Conservation (phyloP, 345 rosid genomes). For the Arabidopsis thaliana region DNA sequence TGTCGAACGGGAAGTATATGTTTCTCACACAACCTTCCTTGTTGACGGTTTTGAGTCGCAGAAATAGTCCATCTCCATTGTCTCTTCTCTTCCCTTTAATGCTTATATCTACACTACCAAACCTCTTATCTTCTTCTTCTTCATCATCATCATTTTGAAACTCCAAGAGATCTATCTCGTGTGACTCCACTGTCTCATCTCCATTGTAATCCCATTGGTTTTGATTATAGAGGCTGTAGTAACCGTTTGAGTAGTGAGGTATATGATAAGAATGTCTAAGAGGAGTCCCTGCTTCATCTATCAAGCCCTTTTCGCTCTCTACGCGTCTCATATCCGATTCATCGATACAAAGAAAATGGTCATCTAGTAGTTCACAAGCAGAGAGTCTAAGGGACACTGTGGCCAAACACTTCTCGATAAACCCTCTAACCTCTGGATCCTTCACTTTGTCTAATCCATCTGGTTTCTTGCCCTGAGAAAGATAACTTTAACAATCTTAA, state of each 20-base stretch:
- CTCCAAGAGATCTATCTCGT: slow-evolving; percentile 41
- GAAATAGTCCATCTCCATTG: slow-evolving; percentile 66
- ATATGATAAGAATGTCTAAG: slow-evolving; percentile 55
- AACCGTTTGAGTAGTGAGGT: too few species aligned
- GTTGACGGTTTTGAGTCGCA: slow-evolving; percentile 75
- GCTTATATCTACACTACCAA: slow-evolving; percentile 61
- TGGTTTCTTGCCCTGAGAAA: slow-evolving; percentile 87
- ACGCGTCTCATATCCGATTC: slow-evolving; percentile 52
- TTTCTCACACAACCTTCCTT: slow-evolving; percentile 88
- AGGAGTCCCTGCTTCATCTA: slow-evolving; percentile 48
- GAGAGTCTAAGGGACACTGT: slow-evolving; percentile 83
- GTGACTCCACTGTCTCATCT: slow-evolving; percentile 54
- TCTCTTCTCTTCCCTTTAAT: slow-evolving; percentile 77
- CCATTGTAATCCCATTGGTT: slow-evolving; percentile 31
- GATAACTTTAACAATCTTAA: neutral
- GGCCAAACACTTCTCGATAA: slow-evolving; percentile 91
- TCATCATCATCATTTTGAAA: slow-evolving; percentile 48
- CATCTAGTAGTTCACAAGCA: slow-evolving; percentile 80
- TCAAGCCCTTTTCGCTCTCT: slow-evolving; percentile 45
- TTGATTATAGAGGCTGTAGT: too few species aligned
- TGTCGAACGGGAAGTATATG: slow-evolving; percentile 86
- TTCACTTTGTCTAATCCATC: slow-evolving; percentile 80
- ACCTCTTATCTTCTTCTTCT: slow-evolving; percentile 45
- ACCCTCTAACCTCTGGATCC: slow-evolving; percentile 76
- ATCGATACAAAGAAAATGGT: slow-evolving; percentile 74